Evolutionary conservation across 176 grass and related monocot species (phyloP), one percentile per base, ranked within the genome.

Genomic region (Musa beccarii): DNA sequence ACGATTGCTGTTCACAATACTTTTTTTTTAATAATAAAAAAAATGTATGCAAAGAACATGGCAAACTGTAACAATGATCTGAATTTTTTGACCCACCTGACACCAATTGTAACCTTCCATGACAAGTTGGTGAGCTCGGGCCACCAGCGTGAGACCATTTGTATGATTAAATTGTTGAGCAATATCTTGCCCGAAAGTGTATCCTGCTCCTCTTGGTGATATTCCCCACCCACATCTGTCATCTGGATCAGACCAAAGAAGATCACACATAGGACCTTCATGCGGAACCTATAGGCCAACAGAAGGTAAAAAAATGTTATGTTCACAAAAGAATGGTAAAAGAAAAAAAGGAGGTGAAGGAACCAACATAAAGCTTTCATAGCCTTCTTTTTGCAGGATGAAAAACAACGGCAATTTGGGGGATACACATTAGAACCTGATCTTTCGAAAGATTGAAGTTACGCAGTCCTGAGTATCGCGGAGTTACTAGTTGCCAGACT

Each of bases 241-340:
- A 21, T 70, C 68, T n/a, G 68, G 68, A 70, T 70, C 68, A 52
- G 68, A 70, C 68, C 68, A 70, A 49, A 70, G 68, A 51, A 70
- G 68, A 70, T 70, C 68, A 21, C 68, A 70, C 68, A 70, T 70
- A 70, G 68, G 68, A 51, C 68, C 68, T 70, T 70, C 68, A 70
- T 70, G 68, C 12, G 68, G 68, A 70, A 70, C 68, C 68, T 70
- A 70, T 52, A 51, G 34, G 20, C 8, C 68, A 70, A 1, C 12
- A 17, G 19, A 69, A 50, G 8, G 65, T 49, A 24, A 34, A 8
- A 25, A 69, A 49, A 2, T 25, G 21, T 66, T 12, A 10, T 28
- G 28, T 66, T 66, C 63, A 14, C 3, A 26, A 66, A 15, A 43
- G 34, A 43, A 66, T 66, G 11, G 29, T 66, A 24, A 43, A 29